Evolutionary conservation across 345 rosid genomes (phyloP).

Genomic region (Brassica nigra): DNA sequence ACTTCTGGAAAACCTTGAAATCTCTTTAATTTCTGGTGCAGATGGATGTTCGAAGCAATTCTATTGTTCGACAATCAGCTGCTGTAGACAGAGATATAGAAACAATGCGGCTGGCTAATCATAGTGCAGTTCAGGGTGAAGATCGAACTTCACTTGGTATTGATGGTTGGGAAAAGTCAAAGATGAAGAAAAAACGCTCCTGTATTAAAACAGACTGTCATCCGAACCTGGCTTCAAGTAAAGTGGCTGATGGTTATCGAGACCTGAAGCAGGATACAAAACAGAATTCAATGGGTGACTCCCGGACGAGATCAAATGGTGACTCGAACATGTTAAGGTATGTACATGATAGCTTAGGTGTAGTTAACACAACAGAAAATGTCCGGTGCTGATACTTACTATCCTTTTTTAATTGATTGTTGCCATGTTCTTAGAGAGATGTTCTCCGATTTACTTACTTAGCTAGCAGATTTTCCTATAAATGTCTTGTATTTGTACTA

Average conservation of each 20-base stretch:
- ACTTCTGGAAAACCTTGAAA: slow-evolving; percentile 10
- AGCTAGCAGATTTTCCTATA: slow-evolving; percentile 10
- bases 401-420: slow-evolving; percentile 4
- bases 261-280: slow-evolving; percentile 75
- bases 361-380: slow-evolving; percentile 17
- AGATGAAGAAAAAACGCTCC: slow-evolving; percentile 89
- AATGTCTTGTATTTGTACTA: slow-evolving; percentile 5
- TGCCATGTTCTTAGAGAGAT: slow-evolving; percentile 19
- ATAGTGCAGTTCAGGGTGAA: slow-evolving; percentile 62
- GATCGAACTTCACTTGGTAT: slow-evolving; percentile 68
- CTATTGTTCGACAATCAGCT: slow-evolving; percentile 61
- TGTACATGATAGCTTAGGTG: slow-evolving; percentile 17
- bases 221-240: slow-evolving; percentile 53
- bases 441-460: slow-evolving; percentile 6
- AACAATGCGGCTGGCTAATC: slow-evolving; percentile 55
- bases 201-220: slow-evolving; percentile 72
- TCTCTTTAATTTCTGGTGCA: slow-evolving; percentile 42
- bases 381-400: slow-evolving; percentile 5
- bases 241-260: slow-evolving; percentile 65
- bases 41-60: slow-evolving; percentile 72
- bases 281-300: slow-evolving; percentile 57
- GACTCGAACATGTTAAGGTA: slow-evolving; percentile 85
- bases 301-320: slow-evolving; percentile 64
- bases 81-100: slow-evolving; percentile 74
- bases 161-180: slow-evolving; percentile 95